phyloP scores from a whole-genome alignment of 176 grass and related monocot species.

The Lolium perenne region DNA sequence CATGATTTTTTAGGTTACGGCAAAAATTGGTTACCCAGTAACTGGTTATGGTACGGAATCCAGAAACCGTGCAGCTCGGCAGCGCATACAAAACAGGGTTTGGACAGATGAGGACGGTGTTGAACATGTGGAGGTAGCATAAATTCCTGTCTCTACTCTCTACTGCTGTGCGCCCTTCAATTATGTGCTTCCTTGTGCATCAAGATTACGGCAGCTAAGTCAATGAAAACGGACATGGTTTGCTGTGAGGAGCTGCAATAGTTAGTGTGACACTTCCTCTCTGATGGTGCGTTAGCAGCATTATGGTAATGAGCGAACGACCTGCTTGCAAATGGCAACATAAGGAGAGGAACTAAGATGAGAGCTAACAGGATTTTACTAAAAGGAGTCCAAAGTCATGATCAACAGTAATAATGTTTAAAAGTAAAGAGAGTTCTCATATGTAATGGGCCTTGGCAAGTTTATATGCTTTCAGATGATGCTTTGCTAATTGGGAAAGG shows the following conservation, averaged over 20 bases:
- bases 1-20: conserved; percentile 58
- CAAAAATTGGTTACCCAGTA: conserved; percentile 86
- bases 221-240: neutral
- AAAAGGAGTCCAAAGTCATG: neutral
- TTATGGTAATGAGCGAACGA: neutral
- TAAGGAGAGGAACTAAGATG: conserved; percentile 11
- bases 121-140: conserved; percentile 60
- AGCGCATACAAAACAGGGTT: conserved; percentile 83
- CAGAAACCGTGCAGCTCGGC: conserved; percentile 89
- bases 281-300: neutral
- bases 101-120: conserved; percentile 97
- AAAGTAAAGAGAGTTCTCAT: neutral
- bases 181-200: neutral
- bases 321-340: neutral
- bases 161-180: neutral
- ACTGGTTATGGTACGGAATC: conserved; percentile 98
- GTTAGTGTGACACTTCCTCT: neutral
- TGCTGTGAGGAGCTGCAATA: neutral
- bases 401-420: neutral
- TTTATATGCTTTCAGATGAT: conserved; percentile 16
- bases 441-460: neutral
- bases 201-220: neutral
- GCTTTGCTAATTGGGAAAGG: conserved; percentile 16
- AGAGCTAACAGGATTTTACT: neutral
- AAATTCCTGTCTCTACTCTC: conserved; percentile 17